These are phyloP conservation scores for Calonectria leucothoes DNA, from an alignment of 2,329 filamentous ascomycete genomes.

Conservation along the genomic window DNA sequence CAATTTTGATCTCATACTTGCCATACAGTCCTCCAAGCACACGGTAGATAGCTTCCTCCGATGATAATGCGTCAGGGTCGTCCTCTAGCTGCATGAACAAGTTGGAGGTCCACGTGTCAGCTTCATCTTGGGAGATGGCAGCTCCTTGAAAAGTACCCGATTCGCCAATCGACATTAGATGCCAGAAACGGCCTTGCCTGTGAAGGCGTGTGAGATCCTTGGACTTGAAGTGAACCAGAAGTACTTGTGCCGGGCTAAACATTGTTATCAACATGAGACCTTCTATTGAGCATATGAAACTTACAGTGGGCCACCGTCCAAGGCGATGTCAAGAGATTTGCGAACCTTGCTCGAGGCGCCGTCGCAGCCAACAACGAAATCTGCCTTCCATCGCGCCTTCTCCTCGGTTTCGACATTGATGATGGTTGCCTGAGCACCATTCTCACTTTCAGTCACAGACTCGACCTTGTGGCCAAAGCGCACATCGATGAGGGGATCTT, in stretches of 20 bases:
- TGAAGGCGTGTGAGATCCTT: neutral
- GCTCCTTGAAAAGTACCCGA: neutral
- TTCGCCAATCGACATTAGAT: neutral
- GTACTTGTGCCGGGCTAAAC: neutral
- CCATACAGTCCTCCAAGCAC: constrained; percentile 9
- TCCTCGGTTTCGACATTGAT: too few relatives aligned
- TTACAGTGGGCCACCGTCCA: too few relatives aligned
- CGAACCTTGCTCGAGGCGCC: too few relatives aligned
- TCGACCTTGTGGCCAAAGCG: too few relatives aligned
- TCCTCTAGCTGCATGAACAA: neutral
- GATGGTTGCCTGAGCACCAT: too few relatives aligned
- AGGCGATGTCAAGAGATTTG: too few relatives aligned
- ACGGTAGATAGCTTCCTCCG: constrained; percentile 8
- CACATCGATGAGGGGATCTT: too few relatives aligned
- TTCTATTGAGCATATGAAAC: too few relatives aligned
- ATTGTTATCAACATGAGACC: neutral
- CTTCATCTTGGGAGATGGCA: constrained; percentile 1
- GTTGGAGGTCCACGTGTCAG: neutral
- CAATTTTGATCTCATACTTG: constrained; percentile 25
- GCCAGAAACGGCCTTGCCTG: constrained; percentile 10
- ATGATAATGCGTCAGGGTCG: neutral
- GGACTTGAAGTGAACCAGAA: constrained; percentile 6
- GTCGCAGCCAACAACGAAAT: too few relatives aligned
- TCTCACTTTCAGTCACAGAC: too few relatives aligned
- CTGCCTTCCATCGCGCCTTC: too few relatives aligned